Evolutionary conservation across 306 rosid genomes (phyloP), one percentile per base, ranked within the genome.

Genomic region (Prunus armeniaca): DNA sequence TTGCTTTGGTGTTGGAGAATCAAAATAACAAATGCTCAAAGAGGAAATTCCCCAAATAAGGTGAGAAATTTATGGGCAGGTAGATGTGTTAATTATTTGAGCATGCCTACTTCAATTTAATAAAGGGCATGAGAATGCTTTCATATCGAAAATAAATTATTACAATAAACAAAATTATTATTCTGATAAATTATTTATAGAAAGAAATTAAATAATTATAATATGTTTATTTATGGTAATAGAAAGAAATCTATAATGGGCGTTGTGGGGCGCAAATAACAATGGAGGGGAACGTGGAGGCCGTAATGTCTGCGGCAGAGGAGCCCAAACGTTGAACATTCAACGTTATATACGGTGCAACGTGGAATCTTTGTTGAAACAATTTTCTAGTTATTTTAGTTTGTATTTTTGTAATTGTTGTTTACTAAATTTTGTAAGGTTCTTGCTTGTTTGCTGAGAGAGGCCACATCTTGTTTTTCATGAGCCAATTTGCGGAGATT

Each of bases 401-500:
- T 0, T 54, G 22, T 65, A 19, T 50, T 43, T 58, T 47, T 34
- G 9, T 60, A 43, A 9, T 67, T 67, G 6, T 61, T 6, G 6
- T 47, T 38, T 58, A 19, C 22, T 77, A 19, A 68, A 68, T 46
- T 77, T 28, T 34, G 14, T 18, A 55, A 13, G 25, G 9, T 19
- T 34, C 19, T 78, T 2, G 2, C 7, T 32, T 61, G 76, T 69
- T 78, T 67, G 61, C 81, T 71, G 49, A 60, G 65, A 32, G 69
- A 56, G 64, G 56, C 45, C 68, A 79, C 72, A 41, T 75, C 72
- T 68, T 24, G 7, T 64, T 64, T 62, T 45, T 69, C 30, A 20
- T 68, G 38, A 67, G 72, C 61, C 68, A 18, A 72, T 22, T 76
- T 72, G 79, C 67, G 78, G 79, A 77, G 75, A 76, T 72, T 71